Evolutionary conservation across 2,329 filamentous ascomycete genomes (phyloP).

Genomic region (Fusarium tuaranense): DNA sequence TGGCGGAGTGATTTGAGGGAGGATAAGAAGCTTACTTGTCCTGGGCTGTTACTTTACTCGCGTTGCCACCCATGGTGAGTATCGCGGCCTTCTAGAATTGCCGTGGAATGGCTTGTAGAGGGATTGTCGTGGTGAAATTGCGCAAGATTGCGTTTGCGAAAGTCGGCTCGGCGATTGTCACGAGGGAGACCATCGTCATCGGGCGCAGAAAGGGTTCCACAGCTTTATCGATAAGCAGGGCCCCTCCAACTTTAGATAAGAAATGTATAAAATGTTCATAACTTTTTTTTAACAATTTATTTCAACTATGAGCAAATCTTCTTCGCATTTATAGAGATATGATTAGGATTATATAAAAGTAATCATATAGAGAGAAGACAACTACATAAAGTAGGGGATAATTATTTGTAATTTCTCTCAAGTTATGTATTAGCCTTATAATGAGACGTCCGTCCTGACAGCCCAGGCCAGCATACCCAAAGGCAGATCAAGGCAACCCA

Average conservation of each 20-base stretch:
- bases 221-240: constrained; percentile 43
- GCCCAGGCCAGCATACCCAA: no score
- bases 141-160: constrained; percentile 7
- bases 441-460: not conserved
- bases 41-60: constrained; percentile 75
- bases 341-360: not conserved
- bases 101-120: constrained; percentile 7
- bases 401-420: not conserved
- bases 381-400: not conserved
- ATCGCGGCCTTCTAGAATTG: constrained; percentile 8
- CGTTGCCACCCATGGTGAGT: constrained; percentile 64
- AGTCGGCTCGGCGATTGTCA: constrained; percentile 35
- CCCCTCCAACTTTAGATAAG: not conserved
- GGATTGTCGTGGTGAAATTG: not conserved
- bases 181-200: constrained; percentile 45
- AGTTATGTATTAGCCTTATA: not conserved
- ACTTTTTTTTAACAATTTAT: not conserved
- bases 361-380: not conserved
- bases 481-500: no score
- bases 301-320: not conserved
- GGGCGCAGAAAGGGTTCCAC: constrained; percentile 27
- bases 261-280: not conserved
- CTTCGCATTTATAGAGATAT: not conserved
- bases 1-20: constrained; percentile 8
- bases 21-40: constrained; percentile 75